A percentile compares a stretch with the other conserved stretches of the same genome.
phyloP scores from a whole-genome alignment of 129 eudicot genomes.

The Artemisia annua region DNA sequence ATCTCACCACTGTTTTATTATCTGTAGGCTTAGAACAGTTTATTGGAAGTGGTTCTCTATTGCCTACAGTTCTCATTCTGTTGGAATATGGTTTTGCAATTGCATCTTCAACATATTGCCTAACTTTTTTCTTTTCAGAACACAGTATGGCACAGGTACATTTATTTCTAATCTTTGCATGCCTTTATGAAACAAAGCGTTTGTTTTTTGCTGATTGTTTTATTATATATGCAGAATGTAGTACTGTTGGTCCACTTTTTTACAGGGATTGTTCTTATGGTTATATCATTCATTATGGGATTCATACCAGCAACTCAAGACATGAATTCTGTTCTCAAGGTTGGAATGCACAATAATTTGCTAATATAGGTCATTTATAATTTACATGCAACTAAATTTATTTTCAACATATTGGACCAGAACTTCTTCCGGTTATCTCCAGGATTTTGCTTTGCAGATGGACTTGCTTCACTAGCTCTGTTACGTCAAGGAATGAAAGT shows the following conservation, averaged over 20 bases:
- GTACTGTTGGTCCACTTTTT: conserved; percentile 89
- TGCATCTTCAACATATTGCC: conserved; percentile 97
- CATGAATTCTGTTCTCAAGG: conserved; percentile 84
- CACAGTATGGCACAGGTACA: conserved; percentile 95
- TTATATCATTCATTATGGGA: conserved; percentile 95
- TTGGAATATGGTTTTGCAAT: conserved; percentile 87
- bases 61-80: conserved; percentile 73
- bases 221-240: conserved; percentile 63
- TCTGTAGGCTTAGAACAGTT: conserved; percentile 83
- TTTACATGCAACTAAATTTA: too few relatives aligned
- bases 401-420: conserved; percentile 45
- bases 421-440: conserved; percentile 92
- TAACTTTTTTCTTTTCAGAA: conserved; percentile 92
- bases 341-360: conserved; percentile 29
- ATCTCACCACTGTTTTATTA: conserved; percentile 22
- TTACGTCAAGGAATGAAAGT: conserved; percentile 87
- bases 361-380: conserved; percentile 8
- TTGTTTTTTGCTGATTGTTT: conserved; percentile 16
- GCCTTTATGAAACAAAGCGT: background rate
- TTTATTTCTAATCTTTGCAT: conserved; percentile 24
- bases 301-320: conserved; percentile 60
- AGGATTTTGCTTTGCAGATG: conserved; percentile 99
- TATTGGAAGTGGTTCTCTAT: conserved; percentile 67
- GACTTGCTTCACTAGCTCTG: conserved; percentile 92
- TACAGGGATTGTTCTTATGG: conserved; percentile 93